These are phyloP conservation scores for Termitomyces sp. DNA, from an alignment of 768 basidiomycete genomes.

Conservation along the genomic window DNA sequence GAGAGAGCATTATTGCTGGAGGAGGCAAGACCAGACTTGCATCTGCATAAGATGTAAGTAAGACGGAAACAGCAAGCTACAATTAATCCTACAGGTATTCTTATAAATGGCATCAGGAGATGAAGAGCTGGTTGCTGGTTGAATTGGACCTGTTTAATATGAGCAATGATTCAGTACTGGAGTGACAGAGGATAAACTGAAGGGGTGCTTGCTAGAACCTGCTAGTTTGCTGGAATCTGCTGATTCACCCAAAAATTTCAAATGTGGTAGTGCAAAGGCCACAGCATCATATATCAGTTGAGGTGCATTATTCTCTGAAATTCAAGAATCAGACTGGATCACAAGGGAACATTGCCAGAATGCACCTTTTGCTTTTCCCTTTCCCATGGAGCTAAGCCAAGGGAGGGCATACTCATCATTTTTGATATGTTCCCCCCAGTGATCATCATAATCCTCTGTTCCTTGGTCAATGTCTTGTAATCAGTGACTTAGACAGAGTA, in stretches of 20 bases:
- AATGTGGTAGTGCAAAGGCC: background rate
- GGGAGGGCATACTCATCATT: background rate
- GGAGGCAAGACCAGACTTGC: background rate
- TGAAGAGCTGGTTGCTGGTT: background rate
- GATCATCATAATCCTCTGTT: background rate
- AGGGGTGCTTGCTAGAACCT: background rate
- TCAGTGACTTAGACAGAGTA: background rate
- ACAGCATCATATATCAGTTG: background rate
- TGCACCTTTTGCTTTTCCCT: background rate
- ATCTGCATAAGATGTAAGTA: background rate
- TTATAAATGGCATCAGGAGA: background rate
- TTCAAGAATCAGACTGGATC: background rate
- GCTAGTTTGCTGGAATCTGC: background rate
- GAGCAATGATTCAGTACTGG: background rate
- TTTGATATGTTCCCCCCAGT: background rate
- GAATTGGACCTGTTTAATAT: background rate
- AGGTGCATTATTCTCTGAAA: background rate
- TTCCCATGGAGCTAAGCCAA: background rate
- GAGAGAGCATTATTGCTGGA: background rate
- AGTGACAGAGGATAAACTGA: background rate
- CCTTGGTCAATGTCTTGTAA: background rate
- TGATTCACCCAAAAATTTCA: background rate
- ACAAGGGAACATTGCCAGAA: background rate
- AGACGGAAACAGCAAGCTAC: too few relatives aligned
- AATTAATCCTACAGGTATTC: background rate